Percentiles rank a stretch among this genome's conserved stretches.
phyloP scores from a whole-genome alignment of 2,329 filamentous ascomycete species.

The Cercospora sesami region DNA sequence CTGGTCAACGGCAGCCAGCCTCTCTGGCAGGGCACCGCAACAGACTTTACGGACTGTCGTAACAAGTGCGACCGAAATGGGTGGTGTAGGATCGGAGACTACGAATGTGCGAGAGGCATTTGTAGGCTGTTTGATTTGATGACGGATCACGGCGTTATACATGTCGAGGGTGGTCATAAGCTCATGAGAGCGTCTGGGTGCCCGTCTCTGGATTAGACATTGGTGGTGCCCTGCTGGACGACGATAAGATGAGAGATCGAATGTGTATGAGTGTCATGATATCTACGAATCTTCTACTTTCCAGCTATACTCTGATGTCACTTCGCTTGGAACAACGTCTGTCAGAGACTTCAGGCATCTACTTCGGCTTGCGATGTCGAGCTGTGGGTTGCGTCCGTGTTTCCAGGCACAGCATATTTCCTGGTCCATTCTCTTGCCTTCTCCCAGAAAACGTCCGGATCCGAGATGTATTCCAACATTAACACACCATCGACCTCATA shows the following conservation, averaged over 20 bases:
- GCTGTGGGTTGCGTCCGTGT: neutral
- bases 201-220: no score
- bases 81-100: neutral
- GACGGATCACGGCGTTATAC: neutral
- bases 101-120: neutral
- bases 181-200: neutral
- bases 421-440: neutral
- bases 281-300: neutral
- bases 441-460: neutral
- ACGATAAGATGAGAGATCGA: neutral
- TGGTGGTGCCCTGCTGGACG: no score
- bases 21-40: neutral
- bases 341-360: neutral
- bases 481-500: neutral
- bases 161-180: neutral
- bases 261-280: neutral
- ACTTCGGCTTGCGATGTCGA: neutral
- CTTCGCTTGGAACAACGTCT: neutral
- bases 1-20: neutral
- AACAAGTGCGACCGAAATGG: neutral
- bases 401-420: neutral
- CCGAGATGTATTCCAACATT: neutral
- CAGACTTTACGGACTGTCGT: neutral
- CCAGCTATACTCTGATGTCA: neutral
- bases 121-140: neutral